Evolutionary conservation across 805 yeast species (phyloP).

Genomic region (Hanseniaspora pseudoguilliermondii): DNA sequence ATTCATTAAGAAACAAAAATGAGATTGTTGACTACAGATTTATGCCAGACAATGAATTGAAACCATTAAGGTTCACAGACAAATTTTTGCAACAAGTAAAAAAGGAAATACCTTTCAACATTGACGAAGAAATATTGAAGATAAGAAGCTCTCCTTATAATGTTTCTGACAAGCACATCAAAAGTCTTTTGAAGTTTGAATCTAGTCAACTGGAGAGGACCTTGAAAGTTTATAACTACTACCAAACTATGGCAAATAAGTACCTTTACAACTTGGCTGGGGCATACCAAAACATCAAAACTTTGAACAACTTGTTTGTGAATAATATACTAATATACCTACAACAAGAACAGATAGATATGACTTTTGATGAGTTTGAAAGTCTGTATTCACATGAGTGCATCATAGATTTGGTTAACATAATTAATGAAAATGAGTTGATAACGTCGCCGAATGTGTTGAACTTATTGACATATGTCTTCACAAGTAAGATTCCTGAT

Average conservation of each 20-base stretch:
- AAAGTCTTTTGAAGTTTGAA: constrained; percentile 22
- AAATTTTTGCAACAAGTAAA: constrained; percentile 12
- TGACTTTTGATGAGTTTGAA: constrained; percentile 2
- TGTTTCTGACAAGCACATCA: constrained; percentile 17
- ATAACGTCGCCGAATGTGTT: constrained; percentile 3
- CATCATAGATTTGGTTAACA: not conserved
- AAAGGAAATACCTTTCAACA: constrained; percentile 39
- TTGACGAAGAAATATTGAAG: constrained; percentile 42
- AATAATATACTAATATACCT: constrained; percentile 27
- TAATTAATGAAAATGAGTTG: not conserved
- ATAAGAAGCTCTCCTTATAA: constrained; percentile 40
- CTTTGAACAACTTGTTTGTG: constrained; percentile 41
- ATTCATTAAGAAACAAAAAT: constrained; percentile 63
- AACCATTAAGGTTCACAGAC: constrained; percentile 34
- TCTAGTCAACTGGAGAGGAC: not conserved
- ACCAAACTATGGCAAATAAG: constrained; percentile 49
- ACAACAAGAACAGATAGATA: constrained; percentile 15
- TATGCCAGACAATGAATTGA: constrained; percentile 88
- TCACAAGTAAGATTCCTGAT: not conserved
- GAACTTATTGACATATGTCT: not conserved
- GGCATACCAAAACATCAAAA: not conserved
- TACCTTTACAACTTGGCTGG: constrained; percentile 20
- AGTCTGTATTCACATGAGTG: not conserved
- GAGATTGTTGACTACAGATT: constrained; percentile 77
- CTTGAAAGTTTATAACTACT: constrained; percentile 48